phyloP scores from a whole-genome alignment of 2,329 filamentous ascomycete species.

The Fusarium transvaalense region DNA sequence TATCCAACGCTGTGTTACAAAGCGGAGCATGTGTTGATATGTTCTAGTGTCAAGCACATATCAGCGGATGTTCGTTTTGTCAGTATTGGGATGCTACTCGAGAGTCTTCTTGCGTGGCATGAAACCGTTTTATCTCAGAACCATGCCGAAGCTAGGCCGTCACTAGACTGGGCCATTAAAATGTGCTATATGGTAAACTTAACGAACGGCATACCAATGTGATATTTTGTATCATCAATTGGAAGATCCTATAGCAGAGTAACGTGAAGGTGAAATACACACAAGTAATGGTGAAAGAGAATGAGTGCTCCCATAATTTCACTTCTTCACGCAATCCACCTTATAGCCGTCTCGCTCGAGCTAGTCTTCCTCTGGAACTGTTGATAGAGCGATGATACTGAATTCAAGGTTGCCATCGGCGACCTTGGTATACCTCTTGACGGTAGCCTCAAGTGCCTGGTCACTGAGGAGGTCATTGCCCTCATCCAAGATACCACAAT shows the following conservation, averaged over 20 bases:
- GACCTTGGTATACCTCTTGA: conserved; percentile 59
- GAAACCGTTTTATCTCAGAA: neutral
- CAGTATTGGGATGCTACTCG: neutral
- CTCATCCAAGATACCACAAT: conserved; percentile 67
- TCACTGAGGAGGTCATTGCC: conserved; percentile 75
- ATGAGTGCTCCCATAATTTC: neutral
- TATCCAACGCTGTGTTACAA: neutral
- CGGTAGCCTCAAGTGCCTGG: conserved; percentile 73
- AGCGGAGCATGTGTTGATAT: neutral
- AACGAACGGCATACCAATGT: neutral
- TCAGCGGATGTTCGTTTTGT: neutral
- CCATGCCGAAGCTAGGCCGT: neutral
- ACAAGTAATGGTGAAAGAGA: neutral
- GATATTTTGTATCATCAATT: too few relatives aligned
- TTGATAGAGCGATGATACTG: conserved; percentile 56
- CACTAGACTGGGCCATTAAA: too few relatives aligned
- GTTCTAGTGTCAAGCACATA: neutral
- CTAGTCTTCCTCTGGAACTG: conserved; percentile 31
- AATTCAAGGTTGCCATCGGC: conserved; percentile 55
- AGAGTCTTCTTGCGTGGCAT: neutral
- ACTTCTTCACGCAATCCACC: neutral
- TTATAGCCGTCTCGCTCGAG: too few relatives aligned
- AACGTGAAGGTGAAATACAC: neutral
- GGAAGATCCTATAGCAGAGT: neutral
- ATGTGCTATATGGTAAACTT: neutral